Evolutionary conservation across 345 rosid species (phyloP), one percentile per base, ranked within the genome.

Genomic region (Stellera chamaejasme): DNA sequence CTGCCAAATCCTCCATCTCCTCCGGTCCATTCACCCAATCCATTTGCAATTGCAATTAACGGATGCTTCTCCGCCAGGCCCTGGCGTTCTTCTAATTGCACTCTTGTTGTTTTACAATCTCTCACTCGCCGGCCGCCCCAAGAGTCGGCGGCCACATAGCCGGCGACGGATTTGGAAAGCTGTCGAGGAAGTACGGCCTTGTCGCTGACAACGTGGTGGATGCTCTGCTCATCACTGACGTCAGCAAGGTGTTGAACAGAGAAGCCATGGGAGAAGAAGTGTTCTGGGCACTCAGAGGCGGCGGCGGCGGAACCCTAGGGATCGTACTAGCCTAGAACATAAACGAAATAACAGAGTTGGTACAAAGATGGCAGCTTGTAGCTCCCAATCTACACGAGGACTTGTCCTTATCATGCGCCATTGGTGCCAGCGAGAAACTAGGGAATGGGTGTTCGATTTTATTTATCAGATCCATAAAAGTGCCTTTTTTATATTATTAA

Each of bases 201-300:
- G 66, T 66, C 1, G 62, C 55, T 0, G 74, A 70, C 36, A 45
- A 61, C 32, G 42, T 61, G 2, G 26, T 51, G 2, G 58, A 61
- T 52, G 57, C 58, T 0, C 15, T 11, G 7, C 25, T 61, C 25
- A 44, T 61, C 13, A 14, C n/a, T 11, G 43, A 15, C 11, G 13
- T 51, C 12, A 57, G 65, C 2, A 14, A 11, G 11, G 27, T 61
- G 28, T 56, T 61, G 3, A 14, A 61, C 57, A 44, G 65, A 5
- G 15, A 11, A 13, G 4, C 13, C 3, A 71, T 71, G 74, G 79
- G 74, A 23, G 76, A 71, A 48, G 74, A 71, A 11, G 11, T 68
- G 49, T 75, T 75, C 36, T 75, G 79, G 79, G 79, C 76, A 0
- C 60, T 75, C 0, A 62, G 66, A 71, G 76, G 79, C 0, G 79